phyloP scores from a whole-genome alignment of 148 eudicot genomes.

The Spergularia marina region DNA sequence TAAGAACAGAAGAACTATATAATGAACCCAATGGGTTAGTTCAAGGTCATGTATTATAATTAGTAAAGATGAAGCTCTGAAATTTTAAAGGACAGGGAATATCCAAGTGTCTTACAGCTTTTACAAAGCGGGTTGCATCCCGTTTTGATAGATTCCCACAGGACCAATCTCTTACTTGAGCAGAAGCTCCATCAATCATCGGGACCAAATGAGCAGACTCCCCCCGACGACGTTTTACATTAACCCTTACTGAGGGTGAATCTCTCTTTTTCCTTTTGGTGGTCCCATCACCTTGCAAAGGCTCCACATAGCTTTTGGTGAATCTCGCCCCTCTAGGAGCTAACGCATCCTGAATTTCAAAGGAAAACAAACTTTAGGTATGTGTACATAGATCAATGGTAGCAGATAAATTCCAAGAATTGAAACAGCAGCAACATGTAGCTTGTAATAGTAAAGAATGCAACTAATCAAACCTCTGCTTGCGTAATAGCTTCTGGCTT shows the following conservation, averaged over 20 bases:
- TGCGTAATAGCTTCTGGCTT: conserved; percentile 84
- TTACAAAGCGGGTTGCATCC: conserved; percentile 92
- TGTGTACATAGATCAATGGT: neutral
- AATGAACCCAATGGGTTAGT: neutral
- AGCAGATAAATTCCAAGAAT: neutral
- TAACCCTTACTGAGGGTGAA: conserved; percentile 47
- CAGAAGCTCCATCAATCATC: conserved; percentile 83
- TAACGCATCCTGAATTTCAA: conserved; percentile 62
- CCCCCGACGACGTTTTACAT: conserved; percentile 70
- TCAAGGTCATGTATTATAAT: neutral
- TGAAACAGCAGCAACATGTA: neutral
- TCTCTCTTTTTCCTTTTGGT: conserved; percentile 91
- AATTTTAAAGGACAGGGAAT: neutral
- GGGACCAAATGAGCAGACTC: conserved; percentile 62
- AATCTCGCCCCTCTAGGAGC: conserved; percentile 95
- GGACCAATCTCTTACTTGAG: conserved; percentile 97
- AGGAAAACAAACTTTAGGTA: neutral
- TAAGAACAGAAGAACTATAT: neutral
- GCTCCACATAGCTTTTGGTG: conserved; percentile 82
- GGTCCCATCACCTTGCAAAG: conserved; percentile 47
- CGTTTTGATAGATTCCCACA: conserved; percentile 87
- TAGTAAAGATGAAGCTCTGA: neutral
- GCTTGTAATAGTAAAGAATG: conserved; percentile 6
- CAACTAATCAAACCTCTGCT: conserved; percentile 60
- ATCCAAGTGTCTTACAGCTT: conserved; percentile 53